A percentile compares a stretch with the other conserved stretches of the same genome.
Conservation (phyloP, 2,329 filamentous ascomycete species). For the Fusarium temperatum region DNA sequence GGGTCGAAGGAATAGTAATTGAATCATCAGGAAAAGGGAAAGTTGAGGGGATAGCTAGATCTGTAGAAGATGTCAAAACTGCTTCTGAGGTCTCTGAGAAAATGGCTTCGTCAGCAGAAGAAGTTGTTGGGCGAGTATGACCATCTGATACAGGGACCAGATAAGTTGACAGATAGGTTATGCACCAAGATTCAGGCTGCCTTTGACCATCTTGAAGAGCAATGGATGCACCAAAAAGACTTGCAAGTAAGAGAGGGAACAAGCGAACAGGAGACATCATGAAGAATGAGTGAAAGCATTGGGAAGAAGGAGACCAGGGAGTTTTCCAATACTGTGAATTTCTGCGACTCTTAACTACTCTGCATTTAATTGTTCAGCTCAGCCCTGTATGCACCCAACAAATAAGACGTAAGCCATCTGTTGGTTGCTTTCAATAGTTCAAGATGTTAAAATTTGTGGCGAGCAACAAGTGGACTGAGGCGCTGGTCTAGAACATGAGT, state of each 20-base stretch:
- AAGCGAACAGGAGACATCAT: neutral
- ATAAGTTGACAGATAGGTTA: constrained; percentile 6
- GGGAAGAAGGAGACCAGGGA: neutral
- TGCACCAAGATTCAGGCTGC: neutral
- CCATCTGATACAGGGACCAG: neutral
- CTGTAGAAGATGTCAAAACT: neutral
- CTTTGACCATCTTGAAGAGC: neutral
- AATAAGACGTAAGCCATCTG: neutral
- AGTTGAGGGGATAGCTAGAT: neutral
- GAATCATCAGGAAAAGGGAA: neutral
- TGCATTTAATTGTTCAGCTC: neutral
- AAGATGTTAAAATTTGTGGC: neutral
- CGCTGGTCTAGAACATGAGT: neutral
- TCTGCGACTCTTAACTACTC: neutral
- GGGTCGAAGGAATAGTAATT: neutral
- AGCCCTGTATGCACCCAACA: neutral
- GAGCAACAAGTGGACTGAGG: neutral
- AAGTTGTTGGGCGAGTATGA: neutral
- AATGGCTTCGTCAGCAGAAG: neutral
- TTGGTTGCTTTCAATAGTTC: neutral
- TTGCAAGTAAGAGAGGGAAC: neutral
- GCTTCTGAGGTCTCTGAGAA: neutral
- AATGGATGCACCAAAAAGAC: neutral
- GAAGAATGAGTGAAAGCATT: neutral
- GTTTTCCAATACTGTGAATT: neutral